phyloP scores from a whole-genome alignment of 306 rosid species.

The Comarum palustre region DNA sequence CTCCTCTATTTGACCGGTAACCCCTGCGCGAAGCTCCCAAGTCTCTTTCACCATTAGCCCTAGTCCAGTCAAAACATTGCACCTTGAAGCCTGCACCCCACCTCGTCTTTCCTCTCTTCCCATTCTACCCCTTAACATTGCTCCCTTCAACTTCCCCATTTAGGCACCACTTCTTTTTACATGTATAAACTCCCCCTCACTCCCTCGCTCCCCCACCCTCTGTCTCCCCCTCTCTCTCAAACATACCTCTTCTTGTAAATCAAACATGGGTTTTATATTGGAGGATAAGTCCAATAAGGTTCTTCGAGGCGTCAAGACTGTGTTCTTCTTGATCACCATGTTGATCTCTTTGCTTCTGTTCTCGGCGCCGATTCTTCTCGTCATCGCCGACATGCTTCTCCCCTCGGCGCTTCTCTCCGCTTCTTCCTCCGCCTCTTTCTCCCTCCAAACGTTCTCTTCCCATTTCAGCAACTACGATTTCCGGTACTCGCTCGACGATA shows the following conservation, averaged over 20 bases:
- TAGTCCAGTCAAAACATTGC: constrained; percentile 46
- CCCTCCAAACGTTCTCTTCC: constrained; percentile 50
- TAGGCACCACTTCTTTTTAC: background rate
- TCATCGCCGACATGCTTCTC: constrained; percentile 62
- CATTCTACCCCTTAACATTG: background rate
- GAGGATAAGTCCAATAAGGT: constrained; percentile 68
- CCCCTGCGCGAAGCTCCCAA: constrained; percentile 29
- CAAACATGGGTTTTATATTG: constrained; percentile 55
- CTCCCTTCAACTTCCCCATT: background rate
- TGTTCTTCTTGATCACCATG: constrained; percentile 85
- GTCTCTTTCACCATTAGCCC: constrained; percentile 28
- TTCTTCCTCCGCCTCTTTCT: constrained; percentile 42
- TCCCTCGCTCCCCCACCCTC: background rate
- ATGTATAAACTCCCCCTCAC: constrained; percentile 9
- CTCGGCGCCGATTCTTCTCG: constrained; percentile 78
- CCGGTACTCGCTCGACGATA: constrained; percentile 75
- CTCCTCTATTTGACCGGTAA: constrained; percentile 31
- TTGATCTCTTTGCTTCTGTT: constrained; percentile 66
- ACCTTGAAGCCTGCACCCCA: constrained; percentile 42
- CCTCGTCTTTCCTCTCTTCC: background rate
- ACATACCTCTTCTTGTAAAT: background rate
- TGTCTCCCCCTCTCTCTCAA: no score
- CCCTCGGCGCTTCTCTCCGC: constrained; percentile 83
- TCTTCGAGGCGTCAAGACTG: constrained; percentile 61
- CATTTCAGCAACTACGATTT: constrained; percentile 74